Base-by-base conservation (phyloP, 1,284 basidiomycete species). In the Boletellus deceptivus region DNA sequence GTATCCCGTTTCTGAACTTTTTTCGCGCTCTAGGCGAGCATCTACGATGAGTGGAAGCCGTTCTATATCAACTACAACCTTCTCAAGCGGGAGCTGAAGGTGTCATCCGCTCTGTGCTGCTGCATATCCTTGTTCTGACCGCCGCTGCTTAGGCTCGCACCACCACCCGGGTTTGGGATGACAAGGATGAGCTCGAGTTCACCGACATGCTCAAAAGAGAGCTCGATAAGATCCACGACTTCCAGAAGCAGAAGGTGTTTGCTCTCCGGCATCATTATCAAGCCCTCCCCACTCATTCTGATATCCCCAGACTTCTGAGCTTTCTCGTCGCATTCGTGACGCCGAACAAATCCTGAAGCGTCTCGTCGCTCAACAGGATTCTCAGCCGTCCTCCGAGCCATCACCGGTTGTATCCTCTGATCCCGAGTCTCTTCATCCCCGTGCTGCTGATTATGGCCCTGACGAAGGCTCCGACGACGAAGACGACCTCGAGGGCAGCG, bases 201-300 rank as follows among this genome's bases (percentile, higher is more conserved):
- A 86, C 85, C 20, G 70, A 67, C 37, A 79, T 89, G 72, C 84
- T 98, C 50, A 88, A 92, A 65, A 77, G 77, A 55, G 94, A 99
- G 73, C 79, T 99, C 41, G 91, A 96, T 67, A 99, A 99, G 76
- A 89, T 98, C 50, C 91, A 98, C 64, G 86, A 88, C 63, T 99
- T 99, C 70, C 97, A 99, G 68, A 91, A 88, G 65, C 74, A 79
- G 42, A 99, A 98, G 82, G 92, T 87, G 6, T 16, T 54, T 18
- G 5, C 13, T 51, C 52, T 50, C 48, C 31, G 16, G 7, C 22
- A 13, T 38, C 34, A 39, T 35, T 13, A 33, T 51, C 24, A 25
- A 11, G 4, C 3, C 37, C 10, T 13, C 38, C 34, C 51, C 54
- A 39, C 48, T 54, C 31, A 52, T 48, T n/a, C 45, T 3, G 18